Base-by-base conservation (phyloP, 2,329 filamentous ascomycete species). In the Trichothecium roseum region DNA sequence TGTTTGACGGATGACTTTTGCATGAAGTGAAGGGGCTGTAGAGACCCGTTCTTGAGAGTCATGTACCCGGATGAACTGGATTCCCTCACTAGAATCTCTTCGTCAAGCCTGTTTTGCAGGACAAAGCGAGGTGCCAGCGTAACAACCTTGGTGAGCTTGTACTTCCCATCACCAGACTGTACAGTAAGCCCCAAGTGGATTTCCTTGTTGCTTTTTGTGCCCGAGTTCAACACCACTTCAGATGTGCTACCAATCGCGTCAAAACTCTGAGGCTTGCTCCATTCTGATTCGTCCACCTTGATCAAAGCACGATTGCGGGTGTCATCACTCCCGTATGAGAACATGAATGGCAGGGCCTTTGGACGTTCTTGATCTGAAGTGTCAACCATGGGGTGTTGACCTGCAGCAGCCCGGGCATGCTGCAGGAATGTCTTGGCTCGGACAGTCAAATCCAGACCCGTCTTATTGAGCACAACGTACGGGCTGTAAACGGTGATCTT, bases 251-350 rank as follows among this genome's bases (percentile, higher is more conserved):
- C 91, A 44, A 98, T 91, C 15, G 91, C 91, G 52, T 98, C 93
- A 49, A 98, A 94, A 69, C 86, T 95, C 55, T 96, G 89, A 1
- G 89, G 86, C 54, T 91, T 94, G 62, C 91, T 96, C 93, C 91
- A 98, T 40, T 80, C 75, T 1, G 91, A 95, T 37, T 93, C 83
- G 5, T 83, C 86, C 28, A 95, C 76, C 60, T 85, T 93, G 40
- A 98, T 65, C 30, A 94, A 64, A 6, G 86, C 87, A 45, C 91
- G 78, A 55, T 98, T 98, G 47, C 86, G 85, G 47, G 84, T 83
- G 50, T 98, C 91, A 44, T 94, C 84, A 15, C 73, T 85, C 2
- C 78, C 75, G 54, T 83, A 98, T 0, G 91, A 94, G 58, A 96
- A 98, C 87, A 98, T 95, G 53, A 94, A 84, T 0, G 93, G 91